Base-by-base conservation (phyloP, 1,284 basidiomycete genomes). In the Cryptococcus sp. region DNA sequence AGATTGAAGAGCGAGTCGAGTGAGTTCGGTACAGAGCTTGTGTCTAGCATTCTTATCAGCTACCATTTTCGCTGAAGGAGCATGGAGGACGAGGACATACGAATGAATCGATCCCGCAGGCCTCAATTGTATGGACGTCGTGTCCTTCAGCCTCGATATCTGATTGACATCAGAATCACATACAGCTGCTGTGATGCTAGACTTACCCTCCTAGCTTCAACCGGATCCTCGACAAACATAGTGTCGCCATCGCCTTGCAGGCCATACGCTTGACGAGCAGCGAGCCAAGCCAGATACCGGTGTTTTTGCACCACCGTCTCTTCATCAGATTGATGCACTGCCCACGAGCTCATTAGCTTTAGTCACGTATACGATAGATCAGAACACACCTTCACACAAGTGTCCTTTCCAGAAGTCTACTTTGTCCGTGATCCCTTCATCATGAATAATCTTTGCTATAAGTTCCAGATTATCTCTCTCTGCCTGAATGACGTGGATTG, bases 11-110 rank as follows among this genome's bases (percentile, higher is more conserved):
- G 70, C 67, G 2, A 54, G 45, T 13, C 55, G 54, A 50, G 69
- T 60, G 25, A 72, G 60, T 20, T 52, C 57, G 2, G 70, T 67
- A 16, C 57, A 56, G 35, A 69, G 68, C 53, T 70, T 72, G 63
- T 72, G 68, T 6, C 64, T 65, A 45, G 5, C 4, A 54, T 19
- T 49, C 10, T 22, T 50, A 17, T 3, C 10, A 22, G 30, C 27
- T 49, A 20, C 19, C 19, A 39, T 52, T 17, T 19, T 8, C 19
- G 16, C 7, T 16, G 27, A 5, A 4, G 5, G 10, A 30, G 27
- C n/a, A n/a, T 43, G 41, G 13, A 20, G 13, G 42, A 45, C 4
- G 16, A 41, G 13, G 3, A 65, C 61, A 22, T 45, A 65, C 57
- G 67, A 61, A 46, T 69, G 67, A 1, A 69, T 62, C 17, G 60